These are phyloP conservation scores for Penicillium sp. DNA, from an alignment of 2,329 filamentous ascomycete species.

Conservation along the genomic window DNA sequence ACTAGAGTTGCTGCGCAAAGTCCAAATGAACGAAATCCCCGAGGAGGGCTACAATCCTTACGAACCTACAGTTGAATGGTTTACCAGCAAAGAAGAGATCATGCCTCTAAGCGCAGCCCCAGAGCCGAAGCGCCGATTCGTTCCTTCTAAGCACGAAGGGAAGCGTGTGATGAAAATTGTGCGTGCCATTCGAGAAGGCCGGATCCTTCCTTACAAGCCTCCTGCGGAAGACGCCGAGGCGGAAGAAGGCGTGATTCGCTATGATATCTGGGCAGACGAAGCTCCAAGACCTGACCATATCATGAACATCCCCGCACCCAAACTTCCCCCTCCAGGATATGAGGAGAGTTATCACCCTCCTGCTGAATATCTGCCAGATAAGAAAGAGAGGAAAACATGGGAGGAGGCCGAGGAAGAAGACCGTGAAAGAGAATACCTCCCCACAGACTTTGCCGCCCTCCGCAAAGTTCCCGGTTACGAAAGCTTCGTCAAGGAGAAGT, in stretches of 20 bases:
- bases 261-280: constrained; percentile 95
- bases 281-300: constrained; percentile 74
- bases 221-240: constrained; percentile 65
- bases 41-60: constrained; percentile 91
- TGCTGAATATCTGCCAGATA: constrained; percentile 83
- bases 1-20: constrained; percentile 77
- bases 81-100: constrained; percentile 81
- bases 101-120: constrained; percentile 95
- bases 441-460: constrained; percentile 75
- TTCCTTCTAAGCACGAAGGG: constrained; percentile 94
- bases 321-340: constrained; percentile 87
- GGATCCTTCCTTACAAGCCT: constrained; percentile 85
- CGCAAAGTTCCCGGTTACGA: constrained; percentile 91
- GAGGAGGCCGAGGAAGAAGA: constrained; percentile 84
- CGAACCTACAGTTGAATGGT: constrained; percentile 90
- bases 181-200: constrained; percentile 87
- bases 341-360: constrained; percentile 97
- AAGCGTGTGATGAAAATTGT: constrained; percentile 98
- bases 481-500: constrained; percentile 87
- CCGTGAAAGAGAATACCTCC: constrained; percentile 81
- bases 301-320: constrained; percentile 94
- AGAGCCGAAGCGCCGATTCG: constrained; percentile 90
- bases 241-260: constrained; percentile 68
- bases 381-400: constrained; percentile 80
- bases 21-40: constrained; percentile 84